phyloP scores from a whole-genome alignment of 176 grass and related monocot species.

The Rhynchospora tenuis region DNA sequence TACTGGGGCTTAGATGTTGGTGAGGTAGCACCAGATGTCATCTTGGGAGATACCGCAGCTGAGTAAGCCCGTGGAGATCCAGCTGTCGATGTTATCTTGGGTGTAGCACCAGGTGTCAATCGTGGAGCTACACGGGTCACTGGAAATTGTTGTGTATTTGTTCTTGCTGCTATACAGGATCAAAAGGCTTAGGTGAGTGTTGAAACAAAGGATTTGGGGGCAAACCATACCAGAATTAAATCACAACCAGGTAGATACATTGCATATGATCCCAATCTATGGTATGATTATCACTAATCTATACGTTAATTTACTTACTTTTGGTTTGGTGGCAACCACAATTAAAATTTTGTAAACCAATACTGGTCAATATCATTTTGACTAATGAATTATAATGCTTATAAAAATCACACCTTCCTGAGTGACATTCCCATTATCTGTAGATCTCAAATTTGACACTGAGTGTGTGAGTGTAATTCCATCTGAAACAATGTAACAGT shows the following conservation, averaged over 20 bases:
- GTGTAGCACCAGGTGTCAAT: slow-evolving; percentile 31
- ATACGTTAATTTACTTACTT: background rate
- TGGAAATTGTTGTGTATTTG: slow-evolving; percentile 40
- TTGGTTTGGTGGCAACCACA: background rate
- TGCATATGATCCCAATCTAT: background rate
- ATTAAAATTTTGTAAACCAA: background rate
- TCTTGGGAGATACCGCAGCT: slow-evolving; percentile 48
- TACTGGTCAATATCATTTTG: background rate
- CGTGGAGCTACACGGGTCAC: slow-evolving; percentile 48
- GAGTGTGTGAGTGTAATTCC: slow-evolving; percentile 30
- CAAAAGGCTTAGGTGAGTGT: background rate
- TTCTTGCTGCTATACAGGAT: slow-evolving; percentile 28
- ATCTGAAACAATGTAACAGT: slow-evolving; percentile 36
- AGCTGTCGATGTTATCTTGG: slow-evolving; percentile 48
- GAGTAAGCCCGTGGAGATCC: slow-evolving; percentile 45
- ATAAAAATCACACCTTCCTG: slow-evolving; percentile 49
- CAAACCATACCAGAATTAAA: slow-evolving; percentile 1
- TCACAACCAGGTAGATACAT: background rate
- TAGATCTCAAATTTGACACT: slow-evolving; percentile 29
- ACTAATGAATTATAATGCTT: background rate
- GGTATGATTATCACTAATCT: background rate
- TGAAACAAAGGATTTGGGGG: background rate
- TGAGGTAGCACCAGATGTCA: slow-evolving; percentile 51
- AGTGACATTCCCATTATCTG: slow-evolving; percentile 30
- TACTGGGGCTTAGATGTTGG: slow-evolving; percentile 33